These are phyloP conservation scores for Sphagnum contortum DNA, from an alignment of 225 moss, liverwort and hornwort genomes.

Conservation along the genomic window DNA sequence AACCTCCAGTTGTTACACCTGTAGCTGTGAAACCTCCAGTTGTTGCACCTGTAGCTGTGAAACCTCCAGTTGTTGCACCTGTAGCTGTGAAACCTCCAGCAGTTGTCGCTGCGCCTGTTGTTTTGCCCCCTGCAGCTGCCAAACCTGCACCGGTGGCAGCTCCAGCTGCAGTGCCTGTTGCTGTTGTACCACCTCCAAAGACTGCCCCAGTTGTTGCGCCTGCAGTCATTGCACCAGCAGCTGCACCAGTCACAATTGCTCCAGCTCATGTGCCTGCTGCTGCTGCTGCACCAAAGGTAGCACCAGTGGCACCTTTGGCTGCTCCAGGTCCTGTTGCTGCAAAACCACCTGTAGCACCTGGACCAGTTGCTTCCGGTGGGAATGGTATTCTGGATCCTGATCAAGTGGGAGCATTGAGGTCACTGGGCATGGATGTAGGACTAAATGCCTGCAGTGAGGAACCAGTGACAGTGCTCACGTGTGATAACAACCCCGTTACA, in stretches of 20 bases:
- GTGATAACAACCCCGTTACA: conserved; percentile 28
- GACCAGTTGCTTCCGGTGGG: conserved; percentile 10
- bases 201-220: background rate
- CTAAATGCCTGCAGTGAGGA: conserved; percentile 17
- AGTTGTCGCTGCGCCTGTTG: conserved; percentile 1
- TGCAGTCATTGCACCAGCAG: background rate
- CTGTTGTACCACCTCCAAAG: too few relatives aligned
- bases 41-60: too few relatives aligned
- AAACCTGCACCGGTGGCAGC: background rate
- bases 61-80: too few relatives aligned
- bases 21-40: too few relatives aligned
- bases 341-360: background rate
- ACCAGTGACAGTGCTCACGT: conserved; percentile 5
- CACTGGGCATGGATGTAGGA: conserved; percentile 23
- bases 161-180: background rate
- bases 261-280: background rate
- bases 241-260: background rate
- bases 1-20: too few relatives aligned
- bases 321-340: background rate
- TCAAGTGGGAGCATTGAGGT: conserved; percentile 43
- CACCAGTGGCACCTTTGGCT: background rate
- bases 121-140: conserved; percentile 6
- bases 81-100: background rate
- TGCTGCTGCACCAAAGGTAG: conserved; percentile 2
- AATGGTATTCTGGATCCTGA: conserved; percentile 24